phyloP scores from a whole-genome alignment of 192 early-diverging fungal species.

The Radiomyces spectabilis region DNA sequence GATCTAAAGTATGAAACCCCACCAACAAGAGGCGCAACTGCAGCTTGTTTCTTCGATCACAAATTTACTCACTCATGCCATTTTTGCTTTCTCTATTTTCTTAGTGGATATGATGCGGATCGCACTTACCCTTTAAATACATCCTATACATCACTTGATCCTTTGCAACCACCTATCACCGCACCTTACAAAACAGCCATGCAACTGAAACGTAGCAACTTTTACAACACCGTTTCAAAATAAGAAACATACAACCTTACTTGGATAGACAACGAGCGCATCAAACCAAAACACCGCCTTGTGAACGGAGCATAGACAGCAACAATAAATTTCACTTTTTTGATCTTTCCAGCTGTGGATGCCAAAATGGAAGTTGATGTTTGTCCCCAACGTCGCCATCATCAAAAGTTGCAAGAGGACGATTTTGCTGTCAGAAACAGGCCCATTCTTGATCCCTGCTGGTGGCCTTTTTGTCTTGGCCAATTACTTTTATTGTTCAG shows the following conservation, averaged over 20 bases:
- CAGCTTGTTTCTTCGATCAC: background rate
- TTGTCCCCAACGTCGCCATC: too few species aligned
- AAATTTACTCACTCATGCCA: too few species aligned
- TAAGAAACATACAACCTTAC: background rate
- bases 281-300: background rate
- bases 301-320: too few species aligned
- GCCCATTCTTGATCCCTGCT: too few species aligned
- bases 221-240: constrained; percentile 49
- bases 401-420: too few species aligned
- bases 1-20: constrained; percentile 65
- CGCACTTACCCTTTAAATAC: constrained; percentile 67
- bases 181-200: constrained; percentile 86
- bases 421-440: too few species aligned
- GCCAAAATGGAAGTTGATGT: too few species aligned
- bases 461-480: too few species aligned
- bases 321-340: too few species aligned
- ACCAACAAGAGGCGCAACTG: background rate
- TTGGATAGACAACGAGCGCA: background rate
- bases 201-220: constrained; percentile 65
- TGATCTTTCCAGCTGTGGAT: too few species aligned
- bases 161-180: constrained; percentile 79
- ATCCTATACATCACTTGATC: constrained; percentile 41
- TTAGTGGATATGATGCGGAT: constrained; percentile 80
- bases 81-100: background rate
- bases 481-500: too few species aligned